phyloP scores from a whole-genome alignment of 768 basidiomycete species.

The Gloeopeniophorella convolvens region DNA sequence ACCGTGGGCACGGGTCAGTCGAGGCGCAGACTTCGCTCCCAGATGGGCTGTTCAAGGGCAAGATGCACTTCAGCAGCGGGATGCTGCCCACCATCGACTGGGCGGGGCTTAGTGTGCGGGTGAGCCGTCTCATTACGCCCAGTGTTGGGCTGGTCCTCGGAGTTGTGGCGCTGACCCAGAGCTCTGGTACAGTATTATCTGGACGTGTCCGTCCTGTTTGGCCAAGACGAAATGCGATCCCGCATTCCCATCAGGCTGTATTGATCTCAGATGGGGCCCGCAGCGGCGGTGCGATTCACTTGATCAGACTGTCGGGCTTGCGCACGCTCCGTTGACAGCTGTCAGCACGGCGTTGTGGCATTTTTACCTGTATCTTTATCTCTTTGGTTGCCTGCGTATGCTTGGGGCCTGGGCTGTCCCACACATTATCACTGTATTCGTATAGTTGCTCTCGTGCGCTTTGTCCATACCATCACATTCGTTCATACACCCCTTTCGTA shows the following conservation, averaged over 20 bases:
- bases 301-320: too few species aligned
- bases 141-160: neutral
- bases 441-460: too few species aligned
- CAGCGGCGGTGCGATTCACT: too few species aligned
- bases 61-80: slow-evolving; percentile 45
- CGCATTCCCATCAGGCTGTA: slow-evolving; percentile 55
- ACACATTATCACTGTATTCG: too few species aligned
- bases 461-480: too few species aligned
- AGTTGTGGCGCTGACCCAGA: neutral
- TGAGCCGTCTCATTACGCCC: slow-evolving; percentile 27
- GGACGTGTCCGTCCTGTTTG: slow-evolving; percentile 60
- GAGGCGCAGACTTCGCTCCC: slow-evolving; percentile 46
- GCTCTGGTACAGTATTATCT: slow-evolving; percentile 53
- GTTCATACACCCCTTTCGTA: too few species aligned
- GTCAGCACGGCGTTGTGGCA: too few species aligned
- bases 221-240: slow-evolving; percentile 55
- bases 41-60: slow-evolving; percentile 61
- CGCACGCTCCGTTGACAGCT: too few species aligned
- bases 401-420: too few species aligned
- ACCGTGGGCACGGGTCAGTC: slow-evolving; percentile 38
- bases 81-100: slow-evolving; percentile 64
- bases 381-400: too few species aligned
- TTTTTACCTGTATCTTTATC: too few species aligned
- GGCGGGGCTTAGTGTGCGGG: slow-evolving; percentile 63
- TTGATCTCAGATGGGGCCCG: slow-evolving; percentile 28